Conservation (phyloP, 2,329 filamentous ascomycete genomes). For the Ceratocystis huliohia region DNA sequence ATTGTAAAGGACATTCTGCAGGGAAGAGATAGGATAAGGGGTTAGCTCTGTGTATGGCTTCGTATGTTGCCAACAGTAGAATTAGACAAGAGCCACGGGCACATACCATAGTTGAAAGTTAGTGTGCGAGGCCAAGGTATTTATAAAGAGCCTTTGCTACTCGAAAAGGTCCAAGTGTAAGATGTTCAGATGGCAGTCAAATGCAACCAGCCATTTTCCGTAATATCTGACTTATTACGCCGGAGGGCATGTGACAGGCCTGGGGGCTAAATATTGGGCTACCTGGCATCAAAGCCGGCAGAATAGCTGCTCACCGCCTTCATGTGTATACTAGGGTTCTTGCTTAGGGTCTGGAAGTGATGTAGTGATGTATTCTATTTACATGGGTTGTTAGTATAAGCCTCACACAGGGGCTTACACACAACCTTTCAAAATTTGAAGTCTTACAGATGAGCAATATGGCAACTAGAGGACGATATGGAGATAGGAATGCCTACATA, state of each 20-base stretch:
- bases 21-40: neutral
- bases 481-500: too few relatives aligned
- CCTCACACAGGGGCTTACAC: too few relatives aligned
- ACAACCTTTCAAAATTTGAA: too few relatives aligned
- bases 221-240: neutral
- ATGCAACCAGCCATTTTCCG: neutral
- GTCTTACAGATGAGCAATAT: too few relatives aligned
- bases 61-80: neutral
- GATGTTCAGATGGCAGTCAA: slow-evolving; percentile 1
- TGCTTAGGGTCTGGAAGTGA: too few relatives aligned
- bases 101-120: neutral
- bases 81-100: neutral
- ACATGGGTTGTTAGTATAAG: too few relatives aligned
- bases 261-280: neutral
- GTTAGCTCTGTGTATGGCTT: neutral
- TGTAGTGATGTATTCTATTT: too few relatives aligned
- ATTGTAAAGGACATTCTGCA: slow-evolving; percentile 67
- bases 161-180: neutral
- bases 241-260: neutral
- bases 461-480: too few relatives aligned
- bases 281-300: slow-evolving; percentile 15
- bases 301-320: slow-evolving; percentile 18
- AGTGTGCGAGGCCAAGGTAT: neutral
- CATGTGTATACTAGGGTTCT: neutral
- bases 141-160: neutral